These are phyloP conservation scores for Schoenoplectus triqueter DNA, from an alignment of 202 grass and related monocot genomes.

Conservation along the genomic window DNA sequence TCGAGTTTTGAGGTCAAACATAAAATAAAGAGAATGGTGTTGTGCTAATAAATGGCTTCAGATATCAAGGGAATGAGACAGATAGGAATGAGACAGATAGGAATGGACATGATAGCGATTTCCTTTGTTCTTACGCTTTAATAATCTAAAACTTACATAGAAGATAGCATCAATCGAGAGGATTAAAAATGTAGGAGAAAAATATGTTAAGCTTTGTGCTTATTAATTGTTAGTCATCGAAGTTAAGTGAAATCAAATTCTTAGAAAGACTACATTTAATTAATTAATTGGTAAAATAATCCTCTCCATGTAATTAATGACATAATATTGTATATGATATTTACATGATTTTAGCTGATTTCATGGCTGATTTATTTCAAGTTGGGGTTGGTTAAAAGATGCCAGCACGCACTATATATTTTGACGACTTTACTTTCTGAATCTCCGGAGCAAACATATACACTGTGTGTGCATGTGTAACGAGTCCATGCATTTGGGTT, in stretches of 20 bases:
- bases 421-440: not conserved
- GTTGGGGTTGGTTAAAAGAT: conserved; percentile 37
- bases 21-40: not conserved
- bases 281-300: conserved; percentile 12
- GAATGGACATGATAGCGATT: conserved; percentile 36
- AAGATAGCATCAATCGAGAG: not conserved
- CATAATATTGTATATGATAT: not conserved
- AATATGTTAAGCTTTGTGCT: not conserved
- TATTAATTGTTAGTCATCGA: not conserved
- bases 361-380: conserved; percentile 7
- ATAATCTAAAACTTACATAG: conserved; percentile 18
- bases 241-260: not conserved
- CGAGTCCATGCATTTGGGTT: not conserved
- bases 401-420: not conserved
- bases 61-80: conserved; percentile 38
- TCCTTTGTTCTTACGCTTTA: conserved; percentile 32
- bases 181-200: not conserved
- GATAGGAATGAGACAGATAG: conserved; percentile 30
- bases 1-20: conserved; percentile 35
- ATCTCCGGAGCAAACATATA: not conserved
- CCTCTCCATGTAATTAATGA: not conserved
- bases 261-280: not conserved
- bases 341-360: conserved; percentile 31
- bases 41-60: conserved; percentile 31
- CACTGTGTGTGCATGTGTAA: not conserved